A percentile compares a stretch with the other conserved stretches of the same genome.
Conservation (phyloP, 805 yeast species). For the Torulaspora maleeae region DNA sequence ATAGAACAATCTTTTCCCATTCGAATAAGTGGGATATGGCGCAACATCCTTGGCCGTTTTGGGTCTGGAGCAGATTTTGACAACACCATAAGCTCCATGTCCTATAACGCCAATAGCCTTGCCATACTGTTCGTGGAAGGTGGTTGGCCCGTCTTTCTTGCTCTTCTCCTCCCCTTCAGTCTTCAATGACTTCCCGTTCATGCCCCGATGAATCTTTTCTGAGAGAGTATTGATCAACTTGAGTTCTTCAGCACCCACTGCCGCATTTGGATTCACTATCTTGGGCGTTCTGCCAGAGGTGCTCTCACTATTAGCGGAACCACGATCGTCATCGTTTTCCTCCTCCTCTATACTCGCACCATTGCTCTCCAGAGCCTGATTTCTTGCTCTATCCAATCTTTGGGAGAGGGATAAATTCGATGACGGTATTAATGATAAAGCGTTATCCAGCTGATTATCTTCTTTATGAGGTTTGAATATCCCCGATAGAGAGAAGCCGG, state of each 20-base stretch:
- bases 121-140: slow-evolving; percentile 46
- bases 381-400: slow-evolving; percentile 9
- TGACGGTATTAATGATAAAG: slow-evolving; percentile 20
- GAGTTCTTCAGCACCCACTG: slow-evolving; percentile 48
- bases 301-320: slow-evolving; percentile 2
- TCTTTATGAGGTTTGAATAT: slow-evolving; percentile 24
- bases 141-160: slow-evolving; percentile 14
- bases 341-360: slow-evolving; percentile 12
- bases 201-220: slow-evolving; percentile 43
- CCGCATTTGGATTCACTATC: slow-evolving; percentile 35
- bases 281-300: slow-evolving; percentile 14
- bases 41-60: slow-evolving; percentile 9
- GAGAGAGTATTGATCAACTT: slow-evolving; percentile 45
- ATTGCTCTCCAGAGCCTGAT: slow-evolving; percentile 10
- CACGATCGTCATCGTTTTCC: slow-evolving; percentile 6
- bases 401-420: slow-evolving; percentile 7
- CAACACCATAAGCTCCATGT: slow-evolving; percentile 95
- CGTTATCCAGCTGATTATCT: slow-evolving; percentile 23
- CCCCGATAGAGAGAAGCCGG: slow-evolving; percentile 22
- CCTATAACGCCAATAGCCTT: slow-evolving; percentile 57
- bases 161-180: slow-evolving; percentile 7
- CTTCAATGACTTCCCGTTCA: slow-evolving; percentile 29
- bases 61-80: slow-evolving; percentile 66
- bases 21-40: slow-evolving; percentile 57
- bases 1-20: slow-evolving; percentile 63